Evolutionary conservation across 495 filamentous ascomycete species (phyloP).

Genomic region (Paragyromitra xinjiangensis): DNA sequence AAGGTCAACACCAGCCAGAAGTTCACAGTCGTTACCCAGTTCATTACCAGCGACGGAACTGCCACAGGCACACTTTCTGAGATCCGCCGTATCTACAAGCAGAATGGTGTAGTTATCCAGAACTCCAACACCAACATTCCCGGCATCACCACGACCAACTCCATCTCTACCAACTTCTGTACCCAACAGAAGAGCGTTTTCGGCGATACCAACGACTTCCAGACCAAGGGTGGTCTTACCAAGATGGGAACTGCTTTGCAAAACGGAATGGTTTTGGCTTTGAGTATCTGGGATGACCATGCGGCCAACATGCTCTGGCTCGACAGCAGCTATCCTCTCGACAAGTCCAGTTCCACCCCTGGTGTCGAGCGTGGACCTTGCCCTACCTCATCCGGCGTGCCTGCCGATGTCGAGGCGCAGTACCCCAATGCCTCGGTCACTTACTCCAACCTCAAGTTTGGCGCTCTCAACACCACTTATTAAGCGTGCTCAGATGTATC

Average conservation of each 20-base stretch:
- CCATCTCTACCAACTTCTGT: constrained; percentile 69
- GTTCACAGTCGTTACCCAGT: constrained; percentile 78
- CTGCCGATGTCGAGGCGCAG: constrained; percentile 60
- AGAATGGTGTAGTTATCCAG: constrained; percentile 67
- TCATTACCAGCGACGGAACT: constrained; percentile 69
- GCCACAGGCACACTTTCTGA: constrained; percentile 65
- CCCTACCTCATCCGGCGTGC: constrained; percentile 61
- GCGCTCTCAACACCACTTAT: constrained; percentile 63
- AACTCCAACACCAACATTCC: constrained; percentile 62
- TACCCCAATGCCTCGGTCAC: constrained; percentile 60
- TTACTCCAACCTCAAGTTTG: constrained; percentile 67
- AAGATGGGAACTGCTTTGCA: constrained; percentile 66
- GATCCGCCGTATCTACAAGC: constrained; percentile 73
- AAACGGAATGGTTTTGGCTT: constrained; percentile 72
- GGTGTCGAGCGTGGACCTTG: constrained; percentile 67
- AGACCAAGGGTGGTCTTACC: constrained; percentile 66
- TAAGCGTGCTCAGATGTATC: constrained; percentile 24
- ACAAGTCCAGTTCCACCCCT: constrained; percentile 63
- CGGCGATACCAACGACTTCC: constrained; percentile 67
- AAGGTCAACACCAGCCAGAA: constrained; percentile 69
- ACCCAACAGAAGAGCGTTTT: constrained; percentile 68
- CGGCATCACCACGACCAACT: constrained; percentile 65
- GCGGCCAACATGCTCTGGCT: constrained; percentile 84
- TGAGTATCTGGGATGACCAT: constrained; percentile 79
- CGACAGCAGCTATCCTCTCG: constrained; percentile 75